These are phyloP conservation scores for Trichoderma guizhouense DNA, from an alignment of 2,329 filamentous ascomycete species.

Conservation along the genomic window DNA sequence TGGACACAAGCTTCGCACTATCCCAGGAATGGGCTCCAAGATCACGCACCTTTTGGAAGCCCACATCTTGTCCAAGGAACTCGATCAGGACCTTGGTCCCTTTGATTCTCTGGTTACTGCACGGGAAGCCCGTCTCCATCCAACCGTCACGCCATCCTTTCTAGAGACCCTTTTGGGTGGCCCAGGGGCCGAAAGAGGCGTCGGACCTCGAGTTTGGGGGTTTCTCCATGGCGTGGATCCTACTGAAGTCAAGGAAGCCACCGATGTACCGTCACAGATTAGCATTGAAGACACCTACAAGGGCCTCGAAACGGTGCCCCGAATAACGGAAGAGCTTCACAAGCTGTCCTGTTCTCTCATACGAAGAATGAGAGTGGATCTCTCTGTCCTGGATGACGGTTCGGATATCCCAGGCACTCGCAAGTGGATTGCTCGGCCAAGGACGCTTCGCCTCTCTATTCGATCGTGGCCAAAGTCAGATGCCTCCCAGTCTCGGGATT, in stretches of 20 bases:
- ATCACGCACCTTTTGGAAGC: conserved; percentile 48
- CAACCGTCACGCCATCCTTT: conserved; percentile 58
- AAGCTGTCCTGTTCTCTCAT: conserved; percentile 68
- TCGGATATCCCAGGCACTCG: conserved; percentile 32
- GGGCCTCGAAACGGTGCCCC: conserved; percentile 60
- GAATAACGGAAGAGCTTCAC: conserved; percentile 66
- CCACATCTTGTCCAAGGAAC: conserved; percentile 44
- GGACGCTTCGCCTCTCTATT: conserved; percentile 76
- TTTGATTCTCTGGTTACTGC: conserved; percentile 56
- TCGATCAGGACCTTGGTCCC: conserved; percentile 33
- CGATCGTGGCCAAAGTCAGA: conserved; percentile 50
- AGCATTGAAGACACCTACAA: conserved; percentile 92
- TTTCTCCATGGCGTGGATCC: conserved; percentile 79
- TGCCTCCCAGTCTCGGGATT: conserved; percentile 51
- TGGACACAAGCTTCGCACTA: conserved; percentile 67
- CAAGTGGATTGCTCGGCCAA: conserved; percentile 75
- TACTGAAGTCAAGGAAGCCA: conserved; percentile 67
- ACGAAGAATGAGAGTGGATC: conserved; percentile 73
- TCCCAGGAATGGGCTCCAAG: conserved; percentile 84
- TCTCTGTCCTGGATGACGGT: conserved; percentile 53
- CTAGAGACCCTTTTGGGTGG: conserved; percentile 69
- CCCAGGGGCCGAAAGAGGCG: conserved; percentile 66
- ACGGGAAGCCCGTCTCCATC: conserved; percentile 59
- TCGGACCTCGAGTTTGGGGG: conserved; percentile 70
- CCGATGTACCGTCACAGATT: conserved; percentile 77